Evolutionary conservation across 108 stramenopile species (phyloP), one percentile per base, ranked within the genome.

Genomic region (Pseudonitzschia pungens): DNA sequence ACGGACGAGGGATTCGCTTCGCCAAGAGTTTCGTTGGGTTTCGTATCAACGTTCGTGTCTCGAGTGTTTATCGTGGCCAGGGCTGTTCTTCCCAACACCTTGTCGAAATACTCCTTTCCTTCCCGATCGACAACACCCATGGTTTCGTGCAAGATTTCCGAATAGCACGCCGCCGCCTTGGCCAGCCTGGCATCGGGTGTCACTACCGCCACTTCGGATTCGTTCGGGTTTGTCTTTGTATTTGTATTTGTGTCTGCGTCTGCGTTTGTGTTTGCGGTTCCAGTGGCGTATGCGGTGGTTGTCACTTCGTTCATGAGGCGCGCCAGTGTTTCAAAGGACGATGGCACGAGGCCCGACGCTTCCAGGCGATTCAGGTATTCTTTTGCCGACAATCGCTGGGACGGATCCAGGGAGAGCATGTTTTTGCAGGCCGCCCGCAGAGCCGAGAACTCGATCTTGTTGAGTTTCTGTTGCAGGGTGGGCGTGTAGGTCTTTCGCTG

Each of bases 131-230:
- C 73, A 29, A 88, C 69, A 0, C 96, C 97, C 11, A 90, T 78
- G 22, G 96, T 85, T 26, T 82, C 81, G 65, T 71, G 76, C 52
- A 97, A 56, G 31, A 96, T 73, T n/a, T 68, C 62, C 0, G 81
- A 88, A 71, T 97, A 99, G 51, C 77, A 70, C 20, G 84, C 74
- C n/a, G 92, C 92, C 11, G 93, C 82, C 52, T 96, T 76, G 21
- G 89, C 91, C 29, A 98, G 83, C 33, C 96, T 78, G 21, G 90
- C 93, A 84, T 99, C 98, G 16, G 98, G 97, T 4, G 89, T 86
- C 21, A 79, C 66, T 21, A 67, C 66, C 45, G 44, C 32, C 68
- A 86, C n/a, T 62, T 62, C 60, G 15, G 29, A 31, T 27, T 58
- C 57, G 29, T 27, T 58, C 27, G n/a, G 53, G 36, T 36, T 36